Base-by-base conservation (phyloP, 2,329 filamentous ascomycete species). In the Cladosporium sp. region DNA sequence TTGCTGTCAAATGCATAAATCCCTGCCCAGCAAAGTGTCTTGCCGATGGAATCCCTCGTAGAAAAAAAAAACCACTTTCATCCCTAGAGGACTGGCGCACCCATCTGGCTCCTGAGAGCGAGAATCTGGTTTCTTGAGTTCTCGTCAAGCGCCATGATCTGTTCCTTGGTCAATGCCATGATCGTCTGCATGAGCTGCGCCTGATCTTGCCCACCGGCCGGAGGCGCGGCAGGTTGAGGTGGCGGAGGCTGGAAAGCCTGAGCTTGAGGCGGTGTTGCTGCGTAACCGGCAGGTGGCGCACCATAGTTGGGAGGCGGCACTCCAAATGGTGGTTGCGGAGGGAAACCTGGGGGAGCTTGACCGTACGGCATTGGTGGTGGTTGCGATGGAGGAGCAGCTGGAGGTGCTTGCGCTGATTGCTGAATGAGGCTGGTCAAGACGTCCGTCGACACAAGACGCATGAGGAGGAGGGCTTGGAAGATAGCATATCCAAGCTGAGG, bases 401-500 rank as follows among this genome's bases (percentile, higher is more conserved):
- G 75, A 8, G 64, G 62, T 15, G 61, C 61, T 36, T 64, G 65
- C 12, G 62, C 32, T 59, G 60, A 50, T 38, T 59, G 59, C 62
- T 94, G 87, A 47, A 96, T 78, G 25, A 97, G 88, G 4, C 86
- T 84, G 55, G 85, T 80, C 49, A 97, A 83, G 3, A 90, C 84
- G 60, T 84, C 84, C 12, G 88, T 86, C 51, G 93, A 92, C 50
- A 97, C 89, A 8, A 97, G 82, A 39, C 90, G 89, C 81, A 97
- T 93, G 32, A 96, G 81, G 2, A 97, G 80, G 8, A 97, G 79
- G 19, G 91, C 87, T 70, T 97, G 92, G 72, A 97, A 97, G 57
- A 97, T 86, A 51, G 93, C 93, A 62, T 95, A 97, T 4, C 88
- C 83, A 38, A 98, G 82, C 70, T 98, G 93, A 0, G 93, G 93